Conservation (phyloP, 495 filamentous ascomycete genomes). For the Xylaria curta region DNA sequence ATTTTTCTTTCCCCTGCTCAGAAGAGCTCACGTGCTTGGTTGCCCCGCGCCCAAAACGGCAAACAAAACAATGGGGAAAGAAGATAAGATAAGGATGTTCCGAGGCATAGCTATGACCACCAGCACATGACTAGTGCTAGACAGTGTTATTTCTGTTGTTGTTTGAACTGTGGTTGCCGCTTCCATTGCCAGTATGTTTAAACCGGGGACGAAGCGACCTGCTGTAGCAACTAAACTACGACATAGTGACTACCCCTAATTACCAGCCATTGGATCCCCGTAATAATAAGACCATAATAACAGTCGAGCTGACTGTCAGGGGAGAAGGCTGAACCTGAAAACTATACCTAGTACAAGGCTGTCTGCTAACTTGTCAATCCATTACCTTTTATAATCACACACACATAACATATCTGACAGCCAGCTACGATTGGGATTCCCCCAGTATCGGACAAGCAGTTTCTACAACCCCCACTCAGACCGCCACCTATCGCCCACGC, state of each 20-base stretch:
- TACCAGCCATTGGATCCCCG: not conserved
- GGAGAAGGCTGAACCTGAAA: constrained; percentile 19
- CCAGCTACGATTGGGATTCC: not conserved
- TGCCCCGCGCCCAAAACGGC: constrained; percentile 31
- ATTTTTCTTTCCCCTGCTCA: not conserved
- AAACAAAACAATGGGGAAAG: not conserved
- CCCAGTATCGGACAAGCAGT: not conserved
- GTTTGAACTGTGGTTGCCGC: not conserved
- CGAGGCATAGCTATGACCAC: not conserved
- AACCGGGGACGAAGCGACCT: not conserved
- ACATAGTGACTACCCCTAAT: constrained; percentile 3
- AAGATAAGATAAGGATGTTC: constrained; percentile 11
- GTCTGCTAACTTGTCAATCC: not conserved
- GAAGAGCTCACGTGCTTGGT: constrained; percentile 32
- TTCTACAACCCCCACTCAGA: not conserved
- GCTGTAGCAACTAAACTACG: constrained; percentile 14
- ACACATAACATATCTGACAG: not conserved
- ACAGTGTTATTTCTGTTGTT: not conserved
- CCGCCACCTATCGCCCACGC: not conserved
- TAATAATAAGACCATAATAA: constrained; percentile 7
- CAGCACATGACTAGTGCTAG: not conserved
- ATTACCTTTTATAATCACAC: constrained; percentile 13
- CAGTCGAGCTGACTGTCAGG: not conserved
- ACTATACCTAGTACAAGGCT: constrained; percentile 9
- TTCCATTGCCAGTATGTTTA: not conserved